Percentiles rank a stretch among this genome's conserved stretches.
Evolutionary conservation across 2,329 filamentous ascomycete genomes (phyloP).

Genomic region (Neonectria sp.): DNA sequence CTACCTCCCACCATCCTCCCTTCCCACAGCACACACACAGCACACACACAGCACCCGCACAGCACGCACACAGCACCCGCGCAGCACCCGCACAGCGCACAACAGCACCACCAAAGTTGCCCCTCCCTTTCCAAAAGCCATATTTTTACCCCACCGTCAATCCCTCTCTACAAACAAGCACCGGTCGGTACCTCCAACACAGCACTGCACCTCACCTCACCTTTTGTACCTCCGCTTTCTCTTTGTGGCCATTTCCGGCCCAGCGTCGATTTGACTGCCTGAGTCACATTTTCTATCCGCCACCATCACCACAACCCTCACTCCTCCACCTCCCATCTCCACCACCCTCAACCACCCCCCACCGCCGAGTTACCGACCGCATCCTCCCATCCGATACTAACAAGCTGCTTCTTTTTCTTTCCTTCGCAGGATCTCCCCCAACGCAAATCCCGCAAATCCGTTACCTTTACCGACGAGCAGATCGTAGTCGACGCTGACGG

Average conservation of each 20-base stretch:
- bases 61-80: background rate
- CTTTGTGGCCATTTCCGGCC: constrained; percentile 31
- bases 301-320: constrained; percentile 38
- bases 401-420: constrained; percentile 35
- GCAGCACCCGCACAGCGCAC: background rate
- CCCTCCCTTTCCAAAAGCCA: constrained; percentile 26
- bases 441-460: constrained; percentile 89
- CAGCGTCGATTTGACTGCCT: constrained; percentile 41
- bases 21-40: constrained; percentile 9
- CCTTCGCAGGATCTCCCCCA: constrained; percentile 55
- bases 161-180: constrained; percentile 6
- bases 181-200: background rate
- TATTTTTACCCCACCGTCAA: constrained; percentile 29
- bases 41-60: constrained; percentile 1
- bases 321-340: constrained; percentile 27
- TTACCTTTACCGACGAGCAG: constrained; percentile 91
- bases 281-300: constrained; percentile 50
- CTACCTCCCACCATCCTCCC: constrained; percentile 6
- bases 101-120: constrained; percentile 11
- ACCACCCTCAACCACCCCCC: constrained; percentile 23
- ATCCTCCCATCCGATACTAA: constrained; percentile 31
- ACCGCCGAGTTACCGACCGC: constrained; percentile 13
- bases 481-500: constrained; percentile 93
- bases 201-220: constrained; percentile 30
- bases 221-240: constrained; percentile 42